These are phyloP conservation scores for Trametes coccinea DNA, from an alignment of 768 basidiomycete genomes.

Conservation along the genomic window DNA sequence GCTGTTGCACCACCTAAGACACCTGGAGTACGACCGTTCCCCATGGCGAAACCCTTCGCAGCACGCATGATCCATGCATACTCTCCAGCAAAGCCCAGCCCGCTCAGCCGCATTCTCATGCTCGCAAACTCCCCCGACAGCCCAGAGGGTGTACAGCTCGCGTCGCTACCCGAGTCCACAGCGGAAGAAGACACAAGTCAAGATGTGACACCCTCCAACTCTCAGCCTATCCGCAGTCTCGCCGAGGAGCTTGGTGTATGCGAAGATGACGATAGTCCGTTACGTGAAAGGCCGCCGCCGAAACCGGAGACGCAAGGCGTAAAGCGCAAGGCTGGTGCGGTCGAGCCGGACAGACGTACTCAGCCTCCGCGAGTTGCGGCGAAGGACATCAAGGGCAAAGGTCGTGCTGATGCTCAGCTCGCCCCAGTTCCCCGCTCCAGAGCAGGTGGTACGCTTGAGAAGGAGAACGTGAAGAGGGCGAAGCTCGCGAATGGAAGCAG, in stretches of 20 bases:
- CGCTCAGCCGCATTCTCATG: slow-evolving; percentile 77
- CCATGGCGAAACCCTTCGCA: slow-evolving; percentile 70
- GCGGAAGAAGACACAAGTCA: slow-evolving; percentile 17
- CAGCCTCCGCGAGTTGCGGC: slow-evolving; percentile 24
- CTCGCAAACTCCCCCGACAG: slow-evolving; percentile 52
- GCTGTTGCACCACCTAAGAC: slow-evolving; percentile 27
- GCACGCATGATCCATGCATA: slow-evolving; percentile 77
- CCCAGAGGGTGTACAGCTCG: slow-evolving; percentile 24
- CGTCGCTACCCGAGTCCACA: slow-evolving; percentile 23
- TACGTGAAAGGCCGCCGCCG: slow-evolving; percentile 50
- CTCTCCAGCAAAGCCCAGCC: slow-evolving; percentile 78
- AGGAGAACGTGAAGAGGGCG: slow-evolving; percentile 31
- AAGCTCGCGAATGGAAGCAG: slow-evolving; percentile 12
- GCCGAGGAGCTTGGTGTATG: slow-evolving; percentile 47
- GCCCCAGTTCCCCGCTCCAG: slow-evolving; percentile 11
- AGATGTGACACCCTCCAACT: slow-evolving; percentile 11
- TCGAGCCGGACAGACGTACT: neutral
- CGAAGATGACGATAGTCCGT: slow-evolving; percentile 44
- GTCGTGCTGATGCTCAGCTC: slow-evolving; percentile 28
- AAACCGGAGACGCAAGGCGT: slow-evolving; percentile 32
- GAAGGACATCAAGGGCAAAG: slow-evolving; percentile 43
- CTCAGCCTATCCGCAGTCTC: slow-evolving; percentile 20
- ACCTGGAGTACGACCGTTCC: slow-evolving; percentile 50
- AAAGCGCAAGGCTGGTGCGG: slow-evolving; percentile 7
- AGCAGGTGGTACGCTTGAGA: slow-evolving; percentile 27